Base-by-base conservation (phyloP, 2,329 filamentous ascomycete genomes). In the Xylariomycetidae sp. region DNA sequence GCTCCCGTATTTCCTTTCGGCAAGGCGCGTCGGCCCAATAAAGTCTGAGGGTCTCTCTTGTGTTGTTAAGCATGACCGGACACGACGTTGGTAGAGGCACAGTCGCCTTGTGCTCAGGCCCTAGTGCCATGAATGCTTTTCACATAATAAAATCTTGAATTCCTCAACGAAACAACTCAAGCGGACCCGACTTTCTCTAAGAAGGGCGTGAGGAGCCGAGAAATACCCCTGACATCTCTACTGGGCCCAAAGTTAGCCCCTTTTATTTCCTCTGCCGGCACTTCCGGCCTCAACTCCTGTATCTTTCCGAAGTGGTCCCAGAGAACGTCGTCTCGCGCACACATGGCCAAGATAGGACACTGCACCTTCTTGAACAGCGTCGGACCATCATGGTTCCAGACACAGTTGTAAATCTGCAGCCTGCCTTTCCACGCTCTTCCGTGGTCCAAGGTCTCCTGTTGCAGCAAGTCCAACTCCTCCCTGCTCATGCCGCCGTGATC, bases 331-430 rank as follows among this genome's bases (percentile, higher is more conserved):
- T 38, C 36, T 6, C 31, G 26, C n/a, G 31, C 36, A 16, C 36
- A 38, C 11, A 38, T 20, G 9, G 31, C 20, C 19, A 31, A 23
- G 3, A 34, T 13, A 4, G 31, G 31, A 16, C 31, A 38, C 20
- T 14, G 15, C 20, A 34, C 28, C 28, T 25, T 15, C 26, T 17
- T 10, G 11, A 34, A 25, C 36, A 34, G 16, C 13, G n/a, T 16
- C 15, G 27, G 31, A 11, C 36, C 31, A 27, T 38, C 31, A 22
- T 38, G 31, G 25, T 34, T 19, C 12, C 17, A 38, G 11, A 38
- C 36, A 23, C 36, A 38, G 28, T 15, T 18, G 31, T 38, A 38
- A 12, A 38, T 38, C 25, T 38, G 36, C 19, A 34, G 15, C 22
- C 31, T 27, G 13, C 36, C 36, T 5, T 20, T 15, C 36, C 36